Conservation (phyloP, 345 rosid genomes). For the Ceriops decandra region DNA sequence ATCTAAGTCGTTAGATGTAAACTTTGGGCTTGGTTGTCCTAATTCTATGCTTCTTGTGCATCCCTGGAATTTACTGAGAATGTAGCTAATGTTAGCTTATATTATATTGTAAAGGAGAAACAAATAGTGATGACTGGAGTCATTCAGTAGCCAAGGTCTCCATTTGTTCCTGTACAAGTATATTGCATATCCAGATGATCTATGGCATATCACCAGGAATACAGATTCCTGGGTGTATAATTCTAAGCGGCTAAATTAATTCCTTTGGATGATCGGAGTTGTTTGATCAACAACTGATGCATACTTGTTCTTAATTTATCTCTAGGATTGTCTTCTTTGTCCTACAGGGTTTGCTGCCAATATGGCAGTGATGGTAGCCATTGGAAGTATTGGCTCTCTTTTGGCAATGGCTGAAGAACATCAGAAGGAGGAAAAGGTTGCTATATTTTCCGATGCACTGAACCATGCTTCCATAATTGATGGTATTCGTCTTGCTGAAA, state of each 20-base stretch:
- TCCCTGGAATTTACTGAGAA: background rate
- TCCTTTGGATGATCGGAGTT: background rate
- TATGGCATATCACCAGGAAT: background rate
- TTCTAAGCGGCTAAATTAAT: background rate
- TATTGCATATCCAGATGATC: constrained; percentile 1
- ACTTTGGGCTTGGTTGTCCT: background rate
- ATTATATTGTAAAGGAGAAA: background rate
- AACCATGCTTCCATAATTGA: constrained; percentile 97
- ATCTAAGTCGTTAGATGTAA: background rate
- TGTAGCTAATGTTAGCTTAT: background rate
- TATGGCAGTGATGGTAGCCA: constrained; percentile 88
- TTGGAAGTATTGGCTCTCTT: constrained; percentile 77
- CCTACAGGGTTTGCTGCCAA: constrained; percentile 97
- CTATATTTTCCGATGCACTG: constrained; percentile 86
- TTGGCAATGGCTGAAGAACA: constrained; percentile 44
- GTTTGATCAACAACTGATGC: constrained; percentile 25
- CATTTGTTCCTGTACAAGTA: background rate
- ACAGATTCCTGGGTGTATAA: background rate
- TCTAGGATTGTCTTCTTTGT: constrained; percentile 95
- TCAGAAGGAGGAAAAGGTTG: constrained; percentile 53
- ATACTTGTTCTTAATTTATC: constrained; percentile 28
- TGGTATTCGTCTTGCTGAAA: constrained; percentile 86
- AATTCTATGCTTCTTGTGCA: background rate
- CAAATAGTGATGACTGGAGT: background rate
- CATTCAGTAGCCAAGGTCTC: background rate